Base-by-base conservation (phyloP, 2,329 filamentous ascomycete genomes). In the Cladosporium velox region DNA sequence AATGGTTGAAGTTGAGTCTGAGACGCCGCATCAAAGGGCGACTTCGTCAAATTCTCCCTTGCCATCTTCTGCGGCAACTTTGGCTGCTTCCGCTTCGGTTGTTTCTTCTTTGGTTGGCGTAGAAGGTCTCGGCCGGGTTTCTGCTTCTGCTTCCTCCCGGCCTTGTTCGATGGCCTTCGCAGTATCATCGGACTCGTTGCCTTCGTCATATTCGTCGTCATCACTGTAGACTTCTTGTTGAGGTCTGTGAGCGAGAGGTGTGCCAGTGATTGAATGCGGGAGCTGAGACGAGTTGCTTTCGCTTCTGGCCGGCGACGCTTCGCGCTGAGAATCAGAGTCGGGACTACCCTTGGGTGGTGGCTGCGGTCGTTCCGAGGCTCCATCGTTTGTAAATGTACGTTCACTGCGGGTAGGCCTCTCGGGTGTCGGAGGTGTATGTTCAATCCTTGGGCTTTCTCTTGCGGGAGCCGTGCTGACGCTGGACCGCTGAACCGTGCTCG, bases 371-470 rank as follows among this genome's bases (percentile, higher is more conserved):
- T 70, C 66, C 18, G 67, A 63, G 1, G 65, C 63, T n/a, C 67
- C 59, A 47, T 67, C 62, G 47, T 67, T 38, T 12, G 60, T 58
- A 38, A 57, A 65, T 47, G 64, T 65, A 32, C 54, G 63, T 49
- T 65, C 60, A 26, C 58, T 49, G 32, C 68, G 57, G n/a, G 67
- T 70, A n/a, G 73, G 57, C 49, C 75, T 73, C 66, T 84, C 82
- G n/a, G 82, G 82, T 4, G 82, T 84, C 0, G 82, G 82, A 57
- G 82, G 82, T 49, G 82, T 84, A 71, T 83, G 76, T 70, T 84
- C 80, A 54, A 82, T 84, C 41, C 80, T 74, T 26, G 82, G 82
- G 67, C 80, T 82, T 62, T 77, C 74, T 35, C 80, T 67, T 54
- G 77, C 67, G 66, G 71, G 64, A 71, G 74, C 66, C 35, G 67